These are phyloP conservation scores for Hanseniaspora singularis DNA, from an alignment of 805 yeast genomes.

Conservation along the genomic window DNA sequence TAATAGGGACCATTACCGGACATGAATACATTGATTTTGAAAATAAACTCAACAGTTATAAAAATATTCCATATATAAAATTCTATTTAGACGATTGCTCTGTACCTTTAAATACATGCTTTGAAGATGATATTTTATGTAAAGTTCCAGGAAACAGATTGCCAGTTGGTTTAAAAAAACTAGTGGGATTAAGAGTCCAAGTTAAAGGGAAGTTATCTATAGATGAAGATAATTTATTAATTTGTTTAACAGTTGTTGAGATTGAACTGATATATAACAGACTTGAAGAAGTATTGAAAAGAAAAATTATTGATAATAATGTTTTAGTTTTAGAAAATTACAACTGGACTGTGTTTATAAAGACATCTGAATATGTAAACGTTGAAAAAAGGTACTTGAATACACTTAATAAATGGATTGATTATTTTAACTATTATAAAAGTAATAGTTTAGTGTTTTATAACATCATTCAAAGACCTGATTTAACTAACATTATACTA, in stretches of 20 bases:
- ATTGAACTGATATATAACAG: not conserved
- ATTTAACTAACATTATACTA: too few relatives aligned
- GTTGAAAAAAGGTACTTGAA: too few relatives aligned
- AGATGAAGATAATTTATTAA: not conserved
- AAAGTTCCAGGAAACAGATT: not conserved
- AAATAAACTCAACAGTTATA: not conserved
- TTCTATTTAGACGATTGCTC: not conserved
- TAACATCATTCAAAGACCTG: too few relatives aligned
- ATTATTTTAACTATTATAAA: too few relatives aligned
- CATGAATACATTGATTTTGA: slow-evolving; percentile 1
- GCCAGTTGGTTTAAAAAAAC: not conserved
- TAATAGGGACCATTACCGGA: slow-evolving; percentile 3
- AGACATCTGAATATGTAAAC: too few relatives aligned
- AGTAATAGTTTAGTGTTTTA: too few relatives aligned
- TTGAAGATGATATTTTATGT: slow-evolving; percentile 5
- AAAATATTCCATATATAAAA: not conserved
- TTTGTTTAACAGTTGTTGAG: not conserved
- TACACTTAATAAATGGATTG: too few relatives aligned
- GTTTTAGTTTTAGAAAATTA: too few relatives aligned
- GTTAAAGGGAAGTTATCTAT: slow-evolving; percentile 1
- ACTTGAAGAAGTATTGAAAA: not conserved
- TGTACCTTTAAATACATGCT: not conserved
- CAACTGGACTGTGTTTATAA: too few relatives aligned
- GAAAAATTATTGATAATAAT: not conserved
- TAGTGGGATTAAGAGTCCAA: not conserved